phyloP scores from a whole-genome alignment of 2,329 filamentous ascomycete genomes.

The Cladophialophora carrionii region DNA sequence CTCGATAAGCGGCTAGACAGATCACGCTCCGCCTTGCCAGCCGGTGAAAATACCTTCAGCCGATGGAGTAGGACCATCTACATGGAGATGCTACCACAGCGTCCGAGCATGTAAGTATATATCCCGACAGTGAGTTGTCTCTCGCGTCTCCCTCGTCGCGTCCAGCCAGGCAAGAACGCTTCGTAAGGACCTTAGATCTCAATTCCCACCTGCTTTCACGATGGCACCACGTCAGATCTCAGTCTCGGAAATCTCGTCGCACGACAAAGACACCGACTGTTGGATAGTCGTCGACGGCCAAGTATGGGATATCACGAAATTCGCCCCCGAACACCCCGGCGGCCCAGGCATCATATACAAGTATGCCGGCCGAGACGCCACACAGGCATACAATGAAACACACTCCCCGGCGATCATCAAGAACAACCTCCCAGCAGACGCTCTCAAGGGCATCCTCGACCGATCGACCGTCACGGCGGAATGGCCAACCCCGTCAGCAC shows the following conservation, averaged over 20 bases:
- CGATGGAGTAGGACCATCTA: neutral
- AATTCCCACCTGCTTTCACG: neutral
- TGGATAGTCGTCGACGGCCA: slow-evolving; percentile 72
- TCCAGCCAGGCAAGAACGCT: neutral
- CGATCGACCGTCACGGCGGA: slow-evolving; percentile 53
- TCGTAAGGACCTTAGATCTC: neutral
- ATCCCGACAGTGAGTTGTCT: neutral
- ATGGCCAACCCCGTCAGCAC: slow-evolving; percentile 51
- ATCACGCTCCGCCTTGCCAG: neutral
- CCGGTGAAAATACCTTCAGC: slow-evolving; percentile 10
- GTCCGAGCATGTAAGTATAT: neutral
- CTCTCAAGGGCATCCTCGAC: slow-evolving; percentile 57
- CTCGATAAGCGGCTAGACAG: slow-evolving; percentile 9
- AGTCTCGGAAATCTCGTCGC: slow-evolving; percentile 47
- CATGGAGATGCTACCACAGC: neutral
- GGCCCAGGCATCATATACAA: slow-evolving; percentile 51
- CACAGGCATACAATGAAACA: slow-evolving; percentile 56
- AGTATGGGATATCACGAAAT: slow-evolving; percentile 70
- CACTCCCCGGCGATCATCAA: slow-evolving; percentile 56
- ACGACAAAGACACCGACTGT: slow-evolving; percentile 56
- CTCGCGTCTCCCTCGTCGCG: neutral
- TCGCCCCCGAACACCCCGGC: slow-evolving; percentile 66
- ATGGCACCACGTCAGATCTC: slow-evolving; percentile 29
- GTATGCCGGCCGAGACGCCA: slow-evolving; percentile 60
- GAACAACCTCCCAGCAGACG: slow-evolving; percentile 49